Percentiles rank a stretch among this genome's conserved stretches.
phyloP scores from a whole-genome alignment of 805 yeast species.

The Candida stauntonica region DNA sequence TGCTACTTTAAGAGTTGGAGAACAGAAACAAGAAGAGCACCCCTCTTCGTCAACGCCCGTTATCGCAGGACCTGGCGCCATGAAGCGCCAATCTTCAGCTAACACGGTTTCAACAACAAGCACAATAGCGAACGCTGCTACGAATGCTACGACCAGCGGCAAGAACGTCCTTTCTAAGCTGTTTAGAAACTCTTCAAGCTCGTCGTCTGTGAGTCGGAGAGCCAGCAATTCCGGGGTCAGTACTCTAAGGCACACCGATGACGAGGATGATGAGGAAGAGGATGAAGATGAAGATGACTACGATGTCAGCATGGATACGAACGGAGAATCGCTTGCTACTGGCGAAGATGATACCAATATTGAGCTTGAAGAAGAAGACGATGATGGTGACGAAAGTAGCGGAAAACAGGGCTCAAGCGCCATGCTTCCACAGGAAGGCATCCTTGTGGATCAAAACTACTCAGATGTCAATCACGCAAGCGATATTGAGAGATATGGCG shows the following conservation, averaged over 20 bases:
- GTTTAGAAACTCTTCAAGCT: constrained; percentile 21
- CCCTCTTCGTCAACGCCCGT: neutral
- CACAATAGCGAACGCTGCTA: neutral
- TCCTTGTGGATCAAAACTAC: constrained; percentile 22
- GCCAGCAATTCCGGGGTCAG: constrained; percentile 5
- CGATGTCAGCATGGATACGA: constrained; percentile 5
- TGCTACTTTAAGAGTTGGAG: constrained; percentile 13
- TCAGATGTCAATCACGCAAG: constrained; percentile 23
- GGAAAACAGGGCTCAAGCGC: neutral
- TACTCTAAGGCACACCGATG: constrained; percentile 2
- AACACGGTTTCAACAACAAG: no score
- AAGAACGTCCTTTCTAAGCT: constrained; percentile 24
- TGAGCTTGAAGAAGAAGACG: constrained; percentile 11
- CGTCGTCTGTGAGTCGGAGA: constrained; percentile 15
- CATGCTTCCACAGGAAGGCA: constrained; percentile 19
- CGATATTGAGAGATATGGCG: constrained; percentile 10
- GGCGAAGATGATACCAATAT: constrained; percentile 6
- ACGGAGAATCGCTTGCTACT: neutral
- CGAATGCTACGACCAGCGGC: constrained; percentile 9
- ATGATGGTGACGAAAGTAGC: constrained; percentile 12
- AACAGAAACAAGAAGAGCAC: neutral
- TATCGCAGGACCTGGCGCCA: neutral
- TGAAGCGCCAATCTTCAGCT: neutral
- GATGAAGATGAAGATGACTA: constrained; percentile 11
- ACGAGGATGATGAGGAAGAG: constrained; percentile 10